Base-by-base conservation (phyloP, 1,139 yeast genomes). In the Suhomyces yuchorum region DNA sequence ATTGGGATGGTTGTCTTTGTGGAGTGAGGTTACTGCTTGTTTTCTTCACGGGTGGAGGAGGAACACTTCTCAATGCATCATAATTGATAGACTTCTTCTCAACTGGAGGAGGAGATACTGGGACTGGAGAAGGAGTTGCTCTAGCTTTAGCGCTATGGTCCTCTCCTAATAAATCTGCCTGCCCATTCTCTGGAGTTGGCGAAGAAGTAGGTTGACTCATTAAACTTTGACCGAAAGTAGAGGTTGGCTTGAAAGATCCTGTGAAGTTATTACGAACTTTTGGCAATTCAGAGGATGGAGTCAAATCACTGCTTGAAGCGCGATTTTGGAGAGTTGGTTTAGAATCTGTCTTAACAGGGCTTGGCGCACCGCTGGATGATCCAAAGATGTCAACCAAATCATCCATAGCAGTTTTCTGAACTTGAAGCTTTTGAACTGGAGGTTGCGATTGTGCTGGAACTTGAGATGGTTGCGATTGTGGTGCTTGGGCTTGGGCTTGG, bases 211-310 rank as follows among this genome's bases (percentile, higher is more conserved):
- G 73, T 43, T 67, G 70, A 37, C 69, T 61, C 52, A 77, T 56
- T 52, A 84, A 70, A 18, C 74, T 68, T 62, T 83, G 91, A 20
- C 95, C 95, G 70, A 87, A 87, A 28, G 73, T 68, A 0, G 92
- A 85, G 2, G 88, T 75, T 11, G 95, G 93, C 44, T 63, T 70
- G 64, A 75, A 67, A 44, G 77, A 60, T 50, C 73, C 63, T 50
- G 77, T 56, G 59, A 73, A 56, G 56, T 64, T 59, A 55, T 65
- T 61, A 38, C 77, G 71, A n/a, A 70, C 69, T 53, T 65, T 71
- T 18, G 78, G 77, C 38, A 71, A 56, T 8, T 67, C 73, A n/a
- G 55, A 49, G 6, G 58, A n/a, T 12, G 75, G 75, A 7, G 70
- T 54, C 50, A 71, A 63, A 51, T 74, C 77, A 51, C 75, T 67